Conservation (phyloP, 1,139 yeast species). For the Ashbya aceris region DNA sequence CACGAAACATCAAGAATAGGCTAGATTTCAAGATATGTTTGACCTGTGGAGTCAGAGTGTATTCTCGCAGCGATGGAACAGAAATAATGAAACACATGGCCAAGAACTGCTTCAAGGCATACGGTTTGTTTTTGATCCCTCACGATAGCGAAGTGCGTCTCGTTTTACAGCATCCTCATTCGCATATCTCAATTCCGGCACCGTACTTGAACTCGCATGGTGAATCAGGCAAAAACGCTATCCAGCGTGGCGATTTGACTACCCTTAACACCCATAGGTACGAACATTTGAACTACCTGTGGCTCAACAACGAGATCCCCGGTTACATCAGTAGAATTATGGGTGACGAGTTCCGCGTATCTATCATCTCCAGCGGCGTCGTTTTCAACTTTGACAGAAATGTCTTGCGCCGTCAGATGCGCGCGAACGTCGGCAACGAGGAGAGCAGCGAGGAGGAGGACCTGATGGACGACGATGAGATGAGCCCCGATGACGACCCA, state of each 20-base stretch:
- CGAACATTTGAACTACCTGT: constrained; percentile 44
- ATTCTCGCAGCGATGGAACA: constrained; percentile 25
- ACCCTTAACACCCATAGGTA: constrained; percentile 44
- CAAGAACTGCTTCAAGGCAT: constrained; percentile 27
- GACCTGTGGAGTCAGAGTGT: constrained; percentile 34
- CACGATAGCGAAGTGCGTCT: constrained; percentile 33
- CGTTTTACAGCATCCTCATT: constrained; percentile 30
- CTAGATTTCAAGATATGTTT: constrained; percentile 35
- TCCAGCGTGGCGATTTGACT: constrained; percentile 46
- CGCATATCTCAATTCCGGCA: constrained; percentile 38
- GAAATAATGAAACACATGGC: constrained; percentile 32
- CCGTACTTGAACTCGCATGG: constrained; percentile 71
- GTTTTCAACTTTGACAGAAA: constrained; percentile 25
- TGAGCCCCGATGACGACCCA: constrained; percentile 16
- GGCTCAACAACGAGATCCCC: constrained; percentile 50
- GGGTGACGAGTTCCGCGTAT: constrained; percentile 30
- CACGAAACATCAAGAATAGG: constrained; percentile 27
- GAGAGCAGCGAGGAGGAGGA: constrained; percentile 17
- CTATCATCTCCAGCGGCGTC: constrained; percentile 26
- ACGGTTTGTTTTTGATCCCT: constrained; percentile 41
- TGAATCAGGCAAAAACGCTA: constrained; percentile 49
- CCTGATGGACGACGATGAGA: constrained; percentile 14
- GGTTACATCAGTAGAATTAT: constrained; percentile 32
- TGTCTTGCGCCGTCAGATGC: constrained; percentile 18
- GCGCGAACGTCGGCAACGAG: constrained; percentile 9